phyloP scores from a whole-genome alignment of 352 stramenopile genomes.

The Phytophthora pistaciae region DNA sequence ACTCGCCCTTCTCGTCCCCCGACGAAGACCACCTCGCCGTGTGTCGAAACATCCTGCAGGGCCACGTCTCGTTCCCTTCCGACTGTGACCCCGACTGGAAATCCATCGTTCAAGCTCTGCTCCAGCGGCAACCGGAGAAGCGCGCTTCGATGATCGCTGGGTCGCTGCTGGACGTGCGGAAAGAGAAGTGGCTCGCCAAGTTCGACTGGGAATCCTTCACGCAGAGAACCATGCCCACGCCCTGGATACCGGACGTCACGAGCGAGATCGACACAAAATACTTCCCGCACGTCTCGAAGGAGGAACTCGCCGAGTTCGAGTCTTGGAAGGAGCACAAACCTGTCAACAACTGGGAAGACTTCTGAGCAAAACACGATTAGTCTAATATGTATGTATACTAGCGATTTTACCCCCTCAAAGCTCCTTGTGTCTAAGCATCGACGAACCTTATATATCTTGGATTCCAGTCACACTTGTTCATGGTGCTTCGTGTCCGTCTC shows the following conservation, averaged over 20 bases:
- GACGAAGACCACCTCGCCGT: slow-evolving; percentile 96
- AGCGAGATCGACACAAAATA: slow-evolving; percentile 50
- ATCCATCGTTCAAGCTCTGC: slow-evolving; percentile 43
- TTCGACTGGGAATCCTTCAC: slow-evolving; percentile 59
- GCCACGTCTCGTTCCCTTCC: slow-evolving; percentile 93
- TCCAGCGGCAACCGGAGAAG: slow-evolving; percentile 56
- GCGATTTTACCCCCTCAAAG: slow-evolving; percentile 9
- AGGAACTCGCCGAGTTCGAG: slow-evolving; percentile 45
- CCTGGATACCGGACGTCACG: slow-evolving; percentile 54
- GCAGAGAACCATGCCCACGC: slow-evolving; percentile 39
- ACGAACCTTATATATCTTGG: not conserved
- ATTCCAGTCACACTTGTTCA: slow-evolving; percentile 2
- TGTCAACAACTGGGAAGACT: slow-evolving; percentile 48
- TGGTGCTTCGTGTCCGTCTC: slow-evolving; percentile 17
- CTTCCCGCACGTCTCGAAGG: slow-evolving; percentile 44
- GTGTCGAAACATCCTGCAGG: slow-evolving; percentile 94
- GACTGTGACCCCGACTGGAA: slow-evolving; percentile 51
- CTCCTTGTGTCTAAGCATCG: not conserved
- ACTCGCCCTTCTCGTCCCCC: slow-evolving; percentile 92
- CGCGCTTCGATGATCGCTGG: slow-evolving; percentile 43
- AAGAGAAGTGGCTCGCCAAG: slow-evolving; percentile 44
- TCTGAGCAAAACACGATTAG: slow-evolving; percentile 24
- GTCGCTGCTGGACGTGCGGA: slow-evolving; percentile 37
- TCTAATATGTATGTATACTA: slow-evolving; percentile 39
- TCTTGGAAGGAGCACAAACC: slow-evolving; percentile 44